These are phyloP conservation scores for Discostella stelligera DNA, from an alignment of 352 stramenopile genomes.

Conservation along the genomic window DNA sequence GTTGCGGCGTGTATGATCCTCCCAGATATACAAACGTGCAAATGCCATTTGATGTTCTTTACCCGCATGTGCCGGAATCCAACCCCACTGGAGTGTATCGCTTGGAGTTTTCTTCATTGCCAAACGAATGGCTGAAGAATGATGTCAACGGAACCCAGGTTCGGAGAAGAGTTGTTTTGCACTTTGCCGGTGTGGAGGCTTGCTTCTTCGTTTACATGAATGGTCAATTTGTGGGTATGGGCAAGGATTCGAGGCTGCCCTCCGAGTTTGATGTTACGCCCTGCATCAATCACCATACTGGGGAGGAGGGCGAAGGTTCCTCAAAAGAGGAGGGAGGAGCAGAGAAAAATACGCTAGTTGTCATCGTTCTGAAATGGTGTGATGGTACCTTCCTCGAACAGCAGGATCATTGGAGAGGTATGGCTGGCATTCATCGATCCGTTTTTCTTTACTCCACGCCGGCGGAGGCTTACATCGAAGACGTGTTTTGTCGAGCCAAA, in stretches of 20 bases:
- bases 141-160: neutral
- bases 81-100: slow-evolving; percentile 85
- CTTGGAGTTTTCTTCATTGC: slow-evolving; percentile 28
- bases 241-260: slow-evolving; percentile 83
- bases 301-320: neutral
- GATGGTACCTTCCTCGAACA: slow-evolving; percentile 88
- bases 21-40: slow-evolving; percentile 87
- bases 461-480: slow-evolving; percentile 50
- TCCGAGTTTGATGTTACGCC: slow-evolving; percentile 84
- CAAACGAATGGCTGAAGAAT: slow-evolving; percentile 1
- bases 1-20: slow-evolving; percentile 61
- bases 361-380: slow-evolving; percentile 84
- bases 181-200: slow-evolving; percentile 62
- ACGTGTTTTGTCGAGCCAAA: slow-evolving; percentile 59
- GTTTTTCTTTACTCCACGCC: slow-evolving; percentile 67
- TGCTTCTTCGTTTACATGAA: slow-evolving; percentile 82
- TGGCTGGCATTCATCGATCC: slow-evolving; percentile 84
- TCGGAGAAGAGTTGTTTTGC: slow-evolving; percentile 30
- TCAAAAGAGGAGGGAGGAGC: neutral
- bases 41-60: slow-evolving; percentile 81
- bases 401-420: slow-evolving; percentile 85
- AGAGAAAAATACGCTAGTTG: slow-evolving; percentile 60
- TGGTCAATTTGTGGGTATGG: slow-evolving; percentile 81
- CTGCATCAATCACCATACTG: slow-evolving; percentile 24
- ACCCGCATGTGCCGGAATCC: slow-evolving; percentile 61